A percentile compares a stretch with the other conserved stretches of the same genome.
Evolutionary conservation across 2,329 filamentous ascomycete species (phyloP).

Genomic region (Botrytis paeoniae): DNA sequence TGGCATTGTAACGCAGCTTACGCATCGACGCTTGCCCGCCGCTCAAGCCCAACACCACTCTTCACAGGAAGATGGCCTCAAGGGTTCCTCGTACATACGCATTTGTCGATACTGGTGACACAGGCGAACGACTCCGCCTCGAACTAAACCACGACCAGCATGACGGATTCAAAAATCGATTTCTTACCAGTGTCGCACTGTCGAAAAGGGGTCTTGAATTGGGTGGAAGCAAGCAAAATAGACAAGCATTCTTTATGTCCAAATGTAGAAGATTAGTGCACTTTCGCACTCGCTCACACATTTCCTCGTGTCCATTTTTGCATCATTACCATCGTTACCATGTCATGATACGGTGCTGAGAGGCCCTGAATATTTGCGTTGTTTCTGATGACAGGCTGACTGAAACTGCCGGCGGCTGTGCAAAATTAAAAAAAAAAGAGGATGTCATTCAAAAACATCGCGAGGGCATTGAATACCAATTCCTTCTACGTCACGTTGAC

Average conservation of each 20-base stretch:
- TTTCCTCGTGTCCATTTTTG: constrained; percentile 30
- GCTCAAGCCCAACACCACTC: constrained; percentile 14
- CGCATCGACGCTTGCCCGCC: constrained; percentile 9
- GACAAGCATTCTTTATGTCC: constrained; percentile 8
- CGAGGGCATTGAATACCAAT: not conserved
- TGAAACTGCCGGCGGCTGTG: constrained; percentile 20
- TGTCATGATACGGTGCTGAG: not conserved
- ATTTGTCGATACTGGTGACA: constrained; percentile 11
- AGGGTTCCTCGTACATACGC: not conserved
- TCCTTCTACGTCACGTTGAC: not conserved
- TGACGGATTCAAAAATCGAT: constrained; percentile 16
- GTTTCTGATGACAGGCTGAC: constrained; percentile 16
- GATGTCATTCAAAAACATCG: not conserved
- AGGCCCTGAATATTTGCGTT: constrained; percentile 9
- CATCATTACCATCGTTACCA: constrained; percentile 9
- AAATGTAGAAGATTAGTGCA: constrained; percentile 7
- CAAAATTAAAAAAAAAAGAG: not conserved
- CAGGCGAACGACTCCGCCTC: constrained; percentile 22
- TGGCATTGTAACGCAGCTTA: constrained; percentile 8
- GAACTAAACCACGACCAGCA: constrained; percentile 20
- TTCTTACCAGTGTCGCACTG: constrained; percentile 20
- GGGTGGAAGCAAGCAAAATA: constrained; percentile 14
- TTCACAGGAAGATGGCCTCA: not conserved
- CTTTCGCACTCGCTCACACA: not conserved
- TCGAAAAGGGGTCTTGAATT: not conserved